Percentiles rank a stretch among this genome's conserved stretches.
Evolutionary conservation across 2,329 filamentous ascomycete genomes (phyloP).

Genomic region (Diaporthe citrichinensis): DNA sequence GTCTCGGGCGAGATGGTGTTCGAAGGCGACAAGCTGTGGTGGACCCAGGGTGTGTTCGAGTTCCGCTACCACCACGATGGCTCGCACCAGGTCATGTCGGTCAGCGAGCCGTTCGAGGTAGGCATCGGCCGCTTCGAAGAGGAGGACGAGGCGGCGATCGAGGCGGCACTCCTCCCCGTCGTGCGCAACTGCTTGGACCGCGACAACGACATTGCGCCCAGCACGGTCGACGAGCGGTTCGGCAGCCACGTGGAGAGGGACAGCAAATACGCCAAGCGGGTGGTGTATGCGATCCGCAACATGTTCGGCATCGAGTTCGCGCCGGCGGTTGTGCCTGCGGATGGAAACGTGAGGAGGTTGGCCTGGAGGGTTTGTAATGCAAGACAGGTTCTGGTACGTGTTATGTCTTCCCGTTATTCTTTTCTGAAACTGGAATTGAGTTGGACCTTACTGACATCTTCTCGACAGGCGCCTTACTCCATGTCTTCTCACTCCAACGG

Average conservation of each 20-base stretch:
- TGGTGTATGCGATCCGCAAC: slow-evolving; percentile 94
- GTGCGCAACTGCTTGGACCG: slow-evolving; percentile 94
- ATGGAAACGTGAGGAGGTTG: slow-evolving; percentile 90
- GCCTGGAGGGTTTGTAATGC: slow-evolving; percentile 97
- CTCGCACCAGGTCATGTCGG: slow-evolving; percentile 92
- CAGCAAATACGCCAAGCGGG: slow-evolving; percentile 87
- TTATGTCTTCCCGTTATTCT: background rate
- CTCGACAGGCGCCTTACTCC: slow-evolving; percentile 19
- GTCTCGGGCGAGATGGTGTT: slow-evolving; percentile 89
- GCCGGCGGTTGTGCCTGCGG: slow-evolving; percentile 90
- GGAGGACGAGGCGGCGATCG: slow-evolving; percentile 73
- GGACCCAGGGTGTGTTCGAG: slow-evolving; percentile 96
- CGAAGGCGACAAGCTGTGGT: slow-evolving; percentile 94
- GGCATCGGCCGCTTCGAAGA: slow-evolving; percentile 84
- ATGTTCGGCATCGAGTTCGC: slow-evolving; percentile 99
- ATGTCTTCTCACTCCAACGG: slow-evolving; percentile 65
- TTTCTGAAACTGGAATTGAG: background rate
- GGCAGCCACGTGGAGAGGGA: slow-evolving; percentile 88
- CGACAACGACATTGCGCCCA: slow-evolving; percentile 90
- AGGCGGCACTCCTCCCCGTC: slow-evolving; percentile 80
- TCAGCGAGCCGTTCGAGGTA: slow-evolving; percentile 94
- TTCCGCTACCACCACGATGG: slow-evolving; percentile 97
- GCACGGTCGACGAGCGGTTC: slow-evolving; percentile 83
- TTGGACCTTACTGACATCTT: background rate
- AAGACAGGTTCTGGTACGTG: slow-evolving; percentile 89